Base-by-base conservation (phyloP, 1,139 yeast genomes). In the Suhomyces ambrosiae region DNA sequence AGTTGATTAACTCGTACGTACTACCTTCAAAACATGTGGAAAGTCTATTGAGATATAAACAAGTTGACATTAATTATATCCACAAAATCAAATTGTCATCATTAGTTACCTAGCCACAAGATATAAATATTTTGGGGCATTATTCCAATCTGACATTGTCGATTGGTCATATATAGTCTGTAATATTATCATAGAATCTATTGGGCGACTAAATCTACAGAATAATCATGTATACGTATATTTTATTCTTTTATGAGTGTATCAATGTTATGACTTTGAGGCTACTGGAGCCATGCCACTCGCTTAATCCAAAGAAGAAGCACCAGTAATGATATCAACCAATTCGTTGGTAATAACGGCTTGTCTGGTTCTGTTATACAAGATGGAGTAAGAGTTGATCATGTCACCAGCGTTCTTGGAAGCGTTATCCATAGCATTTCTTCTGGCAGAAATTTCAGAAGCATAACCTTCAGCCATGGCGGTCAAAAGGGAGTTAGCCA, bases 381-480 rank as follows among this genome's bases (percentile, higher is more conserved):
- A 82, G 69, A 92, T 92, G 54, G 97, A 84, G 85, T 87, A 90
- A 64, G 80, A 83, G 75, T 80, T 83, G 65, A 92, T 92, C 98
- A 92, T 92, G 59, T 92, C 98, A 74, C 96, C 96, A 50, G 98
- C 98, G 67, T 90, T 92, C 95, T 92, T 92, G 57, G 97, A 89
- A 50, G 98, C 98, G 65, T 90, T 92, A 73, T 92, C 98, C 98
- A 92, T 92, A 58, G 98, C 98, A 68, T 89, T 90, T 83, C 98
- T 90, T 82, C 98, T 89, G 47, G 98, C 97, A 53, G 95, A 86
- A 56, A 90, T 79, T 78, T 92, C 98, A 42, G 97, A 87, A 50
- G 98, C 97, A 69, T 92, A 90, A 68, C 97, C 97, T 68, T 92
- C 97, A 53, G 97, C 92, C 79, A 90, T 80, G 50, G 96, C 97